Conservation (phyloP, 352 stramenopile species). For the Phytophthora agathidicida region DNA sequence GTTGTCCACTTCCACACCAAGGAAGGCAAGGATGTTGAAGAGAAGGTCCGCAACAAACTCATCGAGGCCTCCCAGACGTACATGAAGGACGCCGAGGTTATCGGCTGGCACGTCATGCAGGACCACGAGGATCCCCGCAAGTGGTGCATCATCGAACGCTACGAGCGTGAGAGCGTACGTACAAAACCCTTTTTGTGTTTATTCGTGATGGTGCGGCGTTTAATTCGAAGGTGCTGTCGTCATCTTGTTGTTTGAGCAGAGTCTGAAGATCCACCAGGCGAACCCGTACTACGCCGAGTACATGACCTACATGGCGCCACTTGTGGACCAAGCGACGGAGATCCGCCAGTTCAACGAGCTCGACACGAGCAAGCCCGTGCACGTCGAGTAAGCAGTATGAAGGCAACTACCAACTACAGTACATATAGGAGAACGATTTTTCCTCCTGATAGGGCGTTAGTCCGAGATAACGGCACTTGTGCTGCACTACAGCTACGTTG, state of each 20-base stretch:
- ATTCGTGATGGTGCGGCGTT: neutral
- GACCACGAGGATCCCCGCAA: constrained; percentile 24
- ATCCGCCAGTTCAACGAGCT: constrained; percentile 24
- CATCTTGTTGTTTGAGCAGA: constrained; percentile 21
- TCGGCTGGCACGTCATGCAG: constrained; percentile 30
- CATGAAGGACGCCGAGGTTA: constrained; percentile 21
- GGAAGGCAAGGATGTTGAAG: constrained; percentile 31
- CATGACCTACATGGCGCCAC: constrained; percentile 4
- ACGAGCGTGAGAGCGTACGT: constrained; percentile 26
- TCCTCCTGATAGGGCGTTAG: too few relatives aligned
- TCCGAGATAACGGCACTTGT: too few relatives aligned
- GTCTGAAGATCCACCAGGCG: constrained; percentile 26
- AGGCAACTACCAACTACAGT: too few relatives aligned
- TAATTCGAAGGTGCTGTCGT: neutral
- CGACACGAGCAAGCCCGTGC: constrained; percentile 23
- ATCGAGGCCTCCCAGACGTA: constrained; percentile 26
- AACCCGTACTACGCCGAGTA: constrained; percentile 29
- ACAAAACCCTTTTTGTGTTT: neutral
- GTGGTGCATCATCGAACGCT: constrained; percentile 31
- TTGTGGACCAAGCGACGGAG: constrained; percentile 14
- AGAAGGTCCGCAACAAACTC: constrained; percentile 29
- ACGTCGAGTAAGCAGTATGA: constrained; percentile 11
- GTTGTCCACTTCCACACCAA: constrained; percentile 26
- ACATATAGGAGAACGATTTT: too few relatives aligned
- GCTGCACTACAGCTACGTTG: too few relatives aligned